These are phyloP conservation scores for Helichrysum umbraculigerum DNA, from an alignment of 129 eudicot species.

Conservation along the genomic window DNA sequence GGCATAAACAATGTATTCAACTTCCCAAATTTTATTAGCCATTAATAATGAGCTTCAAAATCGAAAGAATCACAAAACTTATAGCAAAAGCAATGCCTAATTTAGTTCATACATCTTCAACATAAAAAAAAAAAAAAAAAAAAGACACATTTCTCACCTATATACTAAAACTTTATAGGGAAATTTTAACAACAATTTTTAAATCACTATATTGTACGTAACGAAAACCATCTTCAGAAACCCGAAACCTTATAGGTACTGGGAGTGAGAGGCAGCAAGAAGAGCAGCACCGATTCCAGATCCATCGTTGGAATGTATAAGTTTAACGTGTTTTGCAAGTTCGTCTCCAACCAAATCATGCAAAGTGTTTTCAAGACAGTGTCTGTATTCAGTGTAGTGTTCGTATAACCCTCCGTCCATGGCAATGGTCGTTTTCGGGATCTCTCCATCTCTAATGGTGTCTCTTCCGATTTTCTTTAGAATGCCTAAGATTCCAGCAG, in stretches of 20 bases:
- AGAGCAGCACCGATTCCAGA: constrained; percentile 96
- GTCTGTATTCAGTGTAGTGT: constrained; percentile 72
- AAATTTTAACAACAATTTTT: constrained; percentile 24
- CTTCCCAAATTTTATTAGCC: neutral
- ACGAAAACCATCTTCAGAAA: neutral
- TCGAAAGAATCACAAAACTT: neutral
- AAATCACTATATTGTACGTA: constrained; percentile 13
- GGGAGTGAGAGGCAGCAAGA: constrained; percentile 90
- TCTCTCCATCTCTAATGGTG: constrained; percentile 34
- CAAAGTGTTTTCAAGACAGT: constrained; percentile 70
- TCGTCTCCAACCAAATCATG: constrained; percentile 64
- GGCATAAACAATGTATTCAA: neutral
- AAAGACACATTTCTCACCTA: constrained; percentile 8
- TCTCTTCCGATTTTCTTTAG: constrained; percentile 77
- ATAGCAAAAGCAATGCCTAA: neutral
- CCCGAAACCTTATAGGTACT: constrained; percentile 36
- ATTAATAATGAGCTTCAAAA: neutral
- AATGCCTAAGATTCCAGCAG: constrained; percentile 76
- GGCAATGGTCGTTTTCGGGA: constrained; percentile 62
- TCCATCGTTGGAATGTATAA: constrained; percentile 77
- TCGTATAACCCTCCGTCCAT: constrained; percentile 94
- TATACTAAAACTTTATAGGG: constrained; percentile 4
- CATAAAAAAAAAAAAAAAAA: too few species aligned
- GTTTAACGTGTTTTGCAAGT: constrained; percentile 32
- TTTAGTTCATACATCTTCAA: neutral